These are phyloP conservation scores for Globisporangium megalacanthum DNA, from an alignment of 352 stramenopile genomes.

Conservation along the genomic window DNA sequence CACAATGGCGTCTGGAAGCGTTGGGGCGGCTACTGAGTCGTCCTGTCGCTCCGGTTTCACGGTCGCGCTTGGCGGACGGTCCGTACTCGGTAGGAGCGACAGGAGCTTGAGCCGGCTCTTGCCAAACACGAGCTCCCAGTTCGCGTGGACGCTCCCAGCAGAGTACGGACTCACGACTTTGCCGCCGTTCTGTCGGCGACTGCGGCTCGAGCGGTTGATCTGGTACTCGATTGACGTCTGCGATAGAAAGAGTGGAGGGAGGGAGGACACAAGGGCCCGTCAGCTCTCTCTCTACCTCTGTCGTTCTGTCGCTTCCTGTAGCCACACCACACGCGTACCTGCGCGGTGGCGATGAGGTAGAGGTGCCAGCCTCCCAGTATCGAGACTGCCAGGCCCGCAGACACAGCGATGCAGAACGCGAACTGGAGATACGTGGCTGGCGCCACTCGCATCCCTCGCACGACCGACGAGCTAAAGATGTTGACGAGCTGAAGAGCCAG, in stretches of 20 bases:
- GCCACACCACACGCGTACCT: constrained; percentile 26
- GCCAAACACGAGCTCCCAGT: constrained; percentile 80
- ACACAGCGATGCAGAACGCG: constrained; percentile 57
- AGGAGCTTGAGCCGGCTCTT: constrained; percentile 50
- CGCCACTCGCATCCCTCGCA: constrained; percentile 13
- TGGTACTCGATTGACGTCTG: constrained; percentile 80
- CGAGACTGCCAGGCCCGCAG: constrained; percentile 51
- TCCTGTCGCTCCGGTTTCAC: background rate
- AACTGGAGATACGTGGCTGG: constrained; percentile 52
- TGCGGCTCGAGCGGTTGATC: constrained; percentile 63
- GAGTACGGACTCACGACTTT: constrained; percentile 59
- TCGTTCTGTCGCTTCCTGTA: too few species aligned
- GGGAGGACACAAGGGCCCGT: background rate
- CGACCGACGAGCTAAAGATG: constrained; percentile 16
- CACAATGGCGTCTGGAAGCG: background rate
- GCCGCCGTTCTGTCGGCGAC: constrained; percentile 39
- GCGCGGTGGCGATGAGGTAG: constrained; percentile 70
- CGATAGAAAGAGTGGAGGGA: constrained; percentile 2
- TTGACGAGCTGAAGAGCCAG: constrained; percentile 20
- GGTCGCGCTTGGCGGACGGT: constrained; percentile 16
- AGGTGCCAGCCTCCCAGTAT: constrained; percentile 64
- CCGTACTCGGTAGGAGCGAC: constrained; percentile 54
- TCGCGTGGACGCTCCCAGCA: constrained; percentile 52
- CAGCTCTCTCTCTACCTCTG: background rate
- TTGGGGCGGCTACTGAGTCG: background rate